phyloP scores from a whole-genome alignment of 2,329 filamentous ascomycete genomes.

The Zymoseptoria pseudotritici region DNA sequence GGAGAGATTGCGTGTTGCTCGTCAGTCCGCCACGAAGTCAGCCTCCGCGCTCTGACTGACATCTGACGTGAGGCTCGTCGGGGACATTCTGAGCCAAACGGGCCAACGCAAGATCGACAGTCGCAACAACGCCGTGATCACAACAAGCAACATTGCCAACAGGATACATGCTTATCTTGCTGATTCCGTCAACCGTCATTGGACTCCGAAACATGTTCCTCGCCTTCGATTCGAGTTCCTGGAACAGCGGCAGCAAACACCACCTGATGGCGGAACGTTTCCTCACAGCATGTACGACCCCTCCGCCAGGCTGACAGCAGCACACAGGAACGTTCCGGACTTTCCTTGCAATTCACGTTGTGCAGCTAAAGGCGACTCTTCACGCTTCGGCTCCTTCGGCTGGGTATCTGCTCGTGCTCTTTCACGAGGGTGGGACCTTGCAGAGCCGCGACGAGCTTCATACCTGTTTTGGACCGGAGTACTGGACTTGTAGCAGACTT shows the following conservation, averaged over 20 bases:
- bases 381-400: neutral
- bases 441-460: neutral
- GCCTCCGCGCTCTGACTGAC: neutral
- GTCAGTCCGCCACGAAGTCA: neutral
- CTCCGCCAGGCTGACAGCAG: neutral
- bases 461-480: neutral
- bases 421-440: neutral
- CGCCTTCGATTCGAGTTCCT: neutral
- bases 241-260: neutral
- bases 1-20: neutral
- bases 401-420: neutral
- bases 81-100: neutral
- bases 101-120: neutral
- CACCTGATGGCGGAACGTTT: neutral
- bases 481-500: neutral
- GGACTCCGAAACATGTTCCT: neutral
- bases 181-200: neutral
- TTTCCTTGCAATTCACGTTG: neutral
- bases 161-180: neutral
- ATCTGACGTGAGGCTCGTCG: neutral
- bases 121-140: neutral
- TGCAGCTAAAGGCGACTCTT: neutral
- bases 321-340: neutral
- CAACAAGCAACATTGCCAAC: neutral
- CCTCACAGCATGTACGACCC: neutral